phyloP scores from a whole-genome alignment of 192 early-diverging fungal species.

The Lobosporangium transversale region DNA sequence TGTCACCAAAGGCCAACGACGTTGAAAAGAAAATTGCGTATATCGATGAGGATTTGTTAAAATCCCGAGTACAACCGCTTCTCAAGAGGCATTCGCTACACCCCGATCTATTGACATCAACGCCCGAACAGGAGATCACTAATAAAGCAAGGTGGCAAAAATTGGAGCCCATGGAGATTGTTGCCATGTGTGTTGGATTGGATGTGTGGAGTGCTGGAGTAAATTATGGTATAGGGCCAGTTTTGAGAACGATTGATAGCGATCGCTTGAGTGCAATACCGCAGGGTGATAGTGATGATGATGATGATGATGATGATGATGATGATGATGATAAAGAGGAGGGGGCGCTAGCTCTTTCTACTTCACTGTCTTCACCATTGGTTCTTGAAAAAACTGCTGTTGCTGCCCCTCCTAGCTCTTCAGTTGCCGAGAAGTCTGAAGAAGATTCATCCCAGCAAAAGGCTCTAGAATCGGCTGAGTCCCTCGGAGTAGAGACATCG shows the following conservation, averaged over 20 bases:
- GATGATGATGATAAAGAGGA: slow-evolving; percentile 1
- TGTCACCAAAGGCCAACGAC: slow-evolving; percentile 32
- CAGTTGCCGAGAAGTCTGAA: too few species aligned
- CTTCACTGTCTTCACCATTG: background rate
- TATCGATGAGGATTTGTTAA: slow-evolving; percentile 46
- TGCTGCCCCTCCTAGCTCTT: background rate
- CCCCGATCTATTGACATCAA: slow-evolving; percentile 57
- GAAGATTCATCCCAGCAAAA: background rate
- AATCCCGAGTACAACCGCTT: slow-evolving; percentile 46
- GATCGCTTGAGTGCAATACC: slow-evolving; percentile 1
- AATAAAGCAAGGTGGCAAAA: slow-evolving; percentile 65
- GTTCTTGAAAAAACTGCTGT: background rate
- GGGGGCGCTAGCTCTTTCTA: background rate
- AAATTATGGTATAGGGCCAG: slow-evolving; percentile 35
- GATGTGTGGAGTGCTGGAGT: slow-evolving; percentile 65
- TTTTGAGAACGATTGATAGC: slow-evolving; percentile 23
- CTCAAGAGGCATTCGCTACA: slow-evolving; percentile 65
- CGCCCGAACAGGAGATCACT: slow-evolving; percentile 52
- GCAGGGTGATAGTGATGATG: slow-evolving; percentile 13
- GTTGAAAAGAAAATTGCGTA: background rate
- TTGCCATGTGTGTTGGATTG: slow-evolving; percentile 65
- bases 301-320: background rate
- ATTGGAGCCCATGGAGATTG: slow-evolving; percentile 67
- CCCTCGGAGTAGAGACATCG: slow-evolving; percentile 19
- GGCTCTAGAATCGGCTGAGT: slow-evolving; percentile 19